Conservation (phyloP, 495 filamentous ascomycete species). For the Aspergillus homomorphus region DNA sequence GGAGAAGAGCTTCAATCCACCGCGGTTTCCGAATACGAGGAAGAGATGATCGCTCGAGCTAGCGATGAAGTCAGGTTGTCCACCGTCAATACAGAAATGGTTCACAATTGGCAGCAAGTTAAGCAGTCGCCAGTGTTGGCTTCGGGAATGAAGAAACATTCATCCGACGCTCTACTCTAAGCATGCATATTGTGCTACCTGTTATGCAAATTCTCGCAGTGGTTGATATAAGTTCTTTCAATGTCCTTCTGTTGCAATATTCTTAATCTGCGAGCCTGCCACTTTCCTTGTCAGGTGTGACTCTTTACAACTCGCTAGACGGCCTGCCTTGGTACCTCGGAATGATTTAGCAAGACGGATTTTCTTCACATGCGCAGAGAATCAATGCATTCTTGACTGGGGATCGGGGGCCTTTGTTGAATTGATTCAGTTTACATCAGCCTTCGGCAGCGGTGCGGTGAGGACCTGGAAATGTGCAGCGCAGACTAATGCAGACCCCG, state of each 20-base stretch:
- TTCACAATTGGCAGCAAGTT: slow-evolving; percentile 46
- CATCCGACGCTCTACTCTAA: not conserved
- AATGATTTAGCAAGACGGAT: not conserved
- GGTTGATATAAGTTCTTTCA: not conserved
- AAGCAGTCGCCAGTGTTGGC: slow-evolving; percentile 20
- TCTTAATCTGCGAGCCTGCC: not conserved
- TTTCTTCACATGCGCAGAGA: too few species aligned
- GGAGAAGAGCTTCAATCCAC: slow-evolving; percentile 10
- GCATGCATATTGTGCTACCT: not conserved
- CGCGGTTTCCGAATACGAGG: slow-evolving; percentile 40
- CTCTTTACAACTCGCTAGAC: not conserved
- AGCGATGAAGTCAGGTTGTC: slow-evolving; percentile 43
- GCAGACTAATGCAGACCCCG: not conserved
- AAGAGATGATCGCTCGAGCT: slow-evolving; percentile 47
- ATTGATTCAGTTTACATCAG: not conserved
- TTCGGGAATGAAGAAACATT: slow-evolving; percentile 12
- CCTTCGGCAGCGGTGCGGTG: not conserved
- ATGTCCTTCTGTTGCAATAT: not conserved
- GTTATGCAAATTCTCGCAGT: not conserved
- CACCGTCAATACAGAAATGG: slow-evolving; percentile 37
- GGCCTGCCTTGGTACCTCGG: not conserved
- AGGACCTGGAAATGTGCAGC: not conserved
- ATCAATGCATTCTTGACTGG: not conserved
- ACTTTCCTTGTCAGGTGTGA: not conserved
- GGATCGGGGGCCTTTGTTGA: not conserved